These are phyloP conservation scores for Coix lacrymajobi DNA, from an alignment of 176 grass and related monocot genomes.

Conservation along the genomic window DNA sequence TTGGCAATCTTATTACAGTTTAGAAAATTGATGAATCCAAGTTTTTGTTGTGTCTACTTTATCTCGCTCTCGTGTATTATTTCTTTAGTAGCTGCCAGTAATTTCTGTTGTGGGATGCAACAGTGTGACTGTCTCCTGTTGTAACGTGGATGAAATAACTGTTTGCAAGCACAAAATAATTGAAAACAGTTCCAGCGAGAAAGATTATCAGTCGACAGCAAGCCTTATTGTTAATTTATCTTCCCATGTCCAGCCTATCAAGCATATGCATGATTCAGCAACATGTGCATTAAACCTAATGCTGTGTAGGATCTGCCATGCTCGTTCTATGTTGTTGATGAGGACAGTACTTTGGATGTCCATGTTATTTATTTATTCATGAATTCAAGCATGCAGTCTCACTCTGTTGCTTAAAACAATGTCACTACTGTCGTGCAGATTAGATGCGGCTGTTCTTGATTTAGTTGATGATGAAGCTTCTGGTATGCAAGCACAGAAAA, in stretches of 20 bases:
- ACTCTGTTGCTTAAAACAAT: neutral
- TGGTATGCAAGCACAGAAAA: slow-evolving; percentile 80
- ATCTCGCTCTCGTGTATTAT: neutral
- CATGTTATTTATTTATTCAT: slow-evolving; percentile 5
- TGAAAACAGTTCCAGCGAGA: neutral
- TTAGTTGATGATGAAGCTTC: slow-evolving; percentile 89
- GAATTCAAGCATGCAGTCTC: neutral
- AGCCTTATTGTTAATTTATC: neutral
- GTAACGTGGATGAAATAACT: neutral
- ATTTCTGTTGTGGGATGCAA: neutral
- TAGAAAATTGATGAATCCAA: neutral
- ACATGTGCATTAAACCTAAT: neutral
- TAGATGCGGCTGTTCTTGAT: slow-evolving; percentile 93
- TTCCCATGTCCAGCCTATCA: neutral
- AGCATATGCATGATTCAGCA: neutral
- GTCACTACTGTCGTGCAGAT: slow-evolving; percentile 49
- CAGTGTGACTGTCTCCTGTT: neutral
- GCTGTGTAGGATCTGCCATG: neutral
- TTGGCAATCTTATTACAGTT: neutral
- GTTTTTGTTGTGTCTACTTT: neutral
- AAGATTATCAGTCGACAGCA: neutral
- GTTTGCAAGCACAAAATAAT: neutral
- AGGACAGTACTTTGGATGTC: neutral
- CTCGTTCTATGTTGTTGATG: neutral
- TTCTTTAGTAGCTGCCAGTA: neutral